Conservation (phyloP, 2,329 filamentous ascomycete genomes). For the Aspergillus calidoustus region DNA sequence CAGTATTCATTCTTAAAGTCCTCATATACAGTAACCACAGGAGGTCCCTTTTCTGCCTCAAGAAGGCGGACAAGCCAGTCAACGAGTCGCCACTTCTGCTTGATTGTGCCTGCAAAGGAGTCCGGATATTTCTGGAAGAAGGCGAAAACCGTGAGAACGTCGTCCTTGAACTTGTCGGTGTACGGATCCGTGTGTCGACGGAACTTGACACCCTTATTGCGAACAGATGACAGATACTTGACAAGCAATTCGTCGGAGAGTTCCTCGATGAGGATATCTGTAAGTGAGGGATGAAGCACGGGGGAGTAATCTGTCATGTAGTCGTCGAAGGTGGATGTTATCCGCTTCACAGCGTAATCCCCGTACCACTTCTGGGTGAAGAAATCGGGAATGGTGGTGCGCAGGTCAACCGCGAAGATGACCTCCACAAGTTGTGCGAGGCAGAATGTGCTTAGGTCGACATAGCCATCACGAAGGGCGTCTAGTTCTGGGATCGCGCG, state of each 20-base stretch:
- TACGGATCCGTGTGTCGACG: conserved; percentile 77
- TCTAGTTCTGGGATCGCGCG: conserved; percentile 74
- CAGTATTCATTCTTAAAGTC: conserved; percentile 85
- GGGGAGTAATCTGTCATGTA: conserved; percentile 86
- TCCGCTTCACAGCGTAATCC: conserved; percentile 85
- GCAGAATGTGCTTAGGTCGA: conserved; percentile 93
- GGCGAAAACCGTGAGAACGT: conserved; percentile 85
- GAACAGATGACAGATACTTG: conserved; percentile 79
- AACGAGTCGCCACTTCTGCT: conserved; percentile 89
- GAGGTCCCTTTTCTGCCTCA: conserved; percentile 71
- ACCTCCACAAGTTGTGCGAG: conserved; percentile 84
- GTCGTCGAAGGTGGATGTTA: conserved; percentile 93
- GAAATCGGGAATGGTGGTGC: conserved; percentile 79
- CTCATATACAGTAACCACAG: conserved; percentile 77
- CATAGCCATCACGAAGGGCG: conserved; percentile 83
- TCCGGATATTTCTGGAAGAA: conserved; percentile 79
- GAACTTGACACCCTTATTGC: conserved; percentile 91
- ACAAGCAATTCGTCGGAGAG: conserved; percentile 89
- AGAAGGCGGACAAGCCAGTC: conserved; percentile 81
- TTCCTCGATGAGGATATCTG: conserved; percentile 92
- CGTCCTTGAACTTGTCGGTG: conserved; percentile 90
- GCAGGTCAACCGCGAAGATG: conserved; percentile 90
- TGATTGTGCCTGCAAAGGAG: conserved; percentile 74
- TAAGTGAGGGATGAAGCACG: conserved; percentile 82
- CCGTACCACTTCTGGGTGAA: conserved; percentile 92